A percentile compares a stretch with the other conserved stretches of the same genome.
These are phyloP conservation scores for Pleurotus citrinopileatus DNA, from an alignment of 768 basidiomycete genomes.

Conservation along the genomic window DNA sequence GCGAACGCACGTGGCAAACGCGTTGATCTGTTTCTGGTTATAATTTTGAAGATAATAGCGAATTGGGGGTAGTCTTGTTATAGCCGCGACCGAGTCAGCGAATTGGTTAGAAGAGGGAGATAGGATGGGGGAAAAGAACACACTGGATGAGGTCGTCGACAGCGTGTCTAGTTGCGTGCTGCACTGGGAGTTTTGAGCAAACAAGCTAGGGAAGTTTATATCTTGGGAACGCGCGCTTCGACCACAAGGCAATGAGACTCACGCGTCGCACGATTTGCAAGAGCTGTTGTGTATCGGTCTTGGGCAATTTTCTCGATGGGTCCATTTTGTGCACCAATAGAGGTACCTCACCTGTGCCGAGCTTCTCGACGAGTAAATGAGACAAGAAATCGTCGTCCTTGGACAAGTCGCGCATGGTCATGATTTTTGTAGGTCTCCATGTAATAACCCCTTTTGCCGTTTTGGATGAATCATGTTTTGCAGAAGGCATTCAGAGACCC, in stretches of 20 bases:
- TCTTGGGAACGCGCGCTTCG: conserved; percentile 23
- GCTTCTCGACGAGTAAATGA: conserved; percentile 85
- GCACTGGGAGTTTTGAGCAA: conserved; percentile 48
- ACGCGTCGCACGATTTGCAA: conserved; percentile 79
- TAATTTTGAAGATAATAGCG: conserved; percentile 75
- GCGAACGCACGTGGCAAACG: conserved; percentile 82
- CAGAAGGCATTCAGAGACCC: conserved; percentile 14
- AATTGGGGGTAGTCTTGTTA: conserved; percentile 63
- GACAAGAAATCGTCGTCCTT: conserved; percentile 90
- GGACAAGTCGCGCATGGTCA: conserved; percentile 89
- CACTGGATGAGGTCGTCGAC: conserved; percentile 79
- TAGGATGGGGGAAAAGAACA: conserved; percentile 29
- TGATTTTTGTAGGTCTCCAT: conserved; percentile 86
- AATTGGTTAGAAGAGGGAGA: conserved; percentile 16
- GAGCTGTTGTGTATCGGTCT: conserved; percentile 66
- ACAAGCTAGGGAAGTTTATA: conserved; percentile 48
- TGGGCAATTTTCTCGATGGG: conserved; percentile 69
- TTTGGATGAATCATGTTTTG: conserved; percentile 27
- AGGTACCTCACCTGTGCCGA: conserved; percentile 78
- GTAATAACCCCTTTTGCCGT: conserved; percentile 29
- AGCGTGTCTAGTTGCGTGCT: conserved; percentile 61
- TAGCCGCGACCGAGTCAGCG: conserved; percentile 20
- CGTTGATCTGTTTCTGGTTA: conserved; percentile 84
- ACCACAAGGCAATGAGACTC: conserved; percentile 28
- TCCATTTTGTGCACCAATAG: conserved; percentile 92